Conservation (phyloP, 2,329 filamentous ascomycete species). For the Sarocladium brachiariae region DNA sequence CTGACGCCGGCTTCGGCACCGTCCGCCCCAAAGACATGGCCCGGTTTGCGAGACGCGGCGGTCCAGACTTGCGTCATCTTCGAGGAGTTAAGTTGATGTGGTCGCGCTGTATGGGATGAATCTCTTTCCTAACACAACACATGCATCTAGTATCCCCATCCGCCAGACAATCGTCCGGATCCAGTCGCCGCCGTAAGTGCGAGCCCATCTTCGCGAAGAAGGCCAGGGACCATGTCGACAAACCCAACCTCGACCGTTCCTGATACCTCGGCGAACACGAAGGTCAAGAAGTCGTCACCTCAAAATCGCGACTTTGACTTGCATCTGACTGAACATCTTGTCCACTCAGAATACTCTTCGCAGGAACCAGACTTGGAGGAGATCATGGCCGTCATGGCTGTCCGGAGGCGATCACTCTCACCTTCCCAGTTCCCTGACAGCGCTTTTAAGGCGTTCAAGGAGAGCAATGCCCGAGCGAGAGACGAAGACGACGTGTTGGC, state of each 20-base stretch:
- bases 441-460: neutral
- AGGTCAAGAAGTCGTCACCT: constrained; percentile 18
- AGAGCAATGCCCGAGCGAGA: constrained; percentile 19
- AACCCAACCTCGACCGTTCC: too few relatives aligned
- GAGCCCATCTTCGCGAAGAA: constrained; percentile 12
- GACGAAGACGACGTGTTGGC: constrained; percentile 28
- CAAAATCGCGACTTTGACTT: constrained; percentile 29
- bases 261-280: constrained; percentile 13
- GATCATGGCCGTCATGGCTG: neutral
- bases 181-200: constrained; percentile 13
- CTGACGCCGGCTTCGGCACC: too few relatives aligned
- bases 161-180: neutral
- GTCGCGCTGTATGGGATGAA: neutral
- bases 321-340: neutral
- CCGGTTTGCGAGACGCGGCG: constrained; percentile 19
- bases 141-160: neutral
- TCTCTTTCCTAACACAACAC: constrained; percentile 2
- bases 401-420: neutral
- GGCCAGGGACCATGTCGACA: too few relatives aligned
- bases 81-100: constrained; percentile 15
- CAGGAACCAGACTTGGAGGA: neutral
- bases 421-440: neutral
- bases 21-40: constrained; percentile 10
- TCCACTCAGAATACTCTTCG: neutral
- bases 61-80: constrained; percentile 19